Evolutionary conservation across 768 basidiomycete genomes (phyloP).

Genomic region (Macrocybe gigantea): DNA sequence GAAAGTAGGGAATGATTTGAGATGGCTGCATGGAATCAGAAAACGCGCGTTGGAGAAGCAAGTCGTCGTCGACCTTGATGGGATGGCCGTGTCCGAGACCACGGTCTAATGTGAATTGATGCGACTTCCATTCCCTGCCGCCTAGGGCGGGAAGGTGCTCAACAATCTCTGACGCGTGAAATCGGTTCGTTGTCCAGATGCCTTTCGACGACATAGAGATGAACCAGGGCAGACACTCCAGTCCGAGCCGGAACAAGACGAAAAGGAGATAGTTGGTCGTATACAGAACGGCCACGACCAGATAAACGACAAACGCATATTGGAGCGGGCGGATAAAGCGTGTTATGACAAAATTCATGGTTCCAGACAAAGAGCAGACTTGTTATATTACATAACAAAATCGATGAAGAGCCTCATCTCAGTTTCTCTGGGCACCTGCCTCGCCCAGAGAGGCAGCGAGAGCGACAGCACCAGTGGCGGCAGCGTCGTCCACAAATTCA

Average conservation of each 20-base stretch:
- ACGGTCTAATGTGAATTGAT: slow-evolving; percentile 24
- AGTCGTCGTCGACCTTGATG: slow-evolving; percentile 35
- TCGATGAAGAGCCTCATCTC: neutral
- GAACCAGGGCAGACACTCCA: no score
- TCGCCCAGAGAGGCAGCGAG: slow-evolving; percentile 30
- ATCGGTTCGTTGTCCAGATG: slow-evolving; percentile 12
- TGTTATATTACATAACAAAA: neutral
- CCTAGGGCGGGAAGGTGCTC: slow-evolving; percentile 8
- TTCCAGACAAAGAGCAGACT: no score
- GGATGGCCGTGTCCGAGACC: slow-evolving; percentile 26
- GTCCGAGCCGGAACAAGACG: slow-evolving; percentile 21
- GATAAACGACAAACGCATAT: slow-evolving; percentile 26
- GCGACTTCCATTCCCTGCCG: slow-evolving; percentile 26
- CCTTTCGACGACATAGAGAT: slow-evolving; percentile 16
- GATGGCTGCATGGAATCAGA: slow-evolving; percentile 65
- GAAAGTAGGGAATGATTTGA: slow-evolving; percentile 78
- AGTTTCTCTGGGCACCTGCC: neutral
- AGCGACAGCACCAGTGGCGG: slow-evolving; percentile 56
- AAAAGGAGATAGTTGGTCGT: slow-evolving; percentile 35
- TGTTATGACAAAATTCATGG: neutral
- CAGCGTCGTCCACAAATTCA: slow-evolving; percentile 65
- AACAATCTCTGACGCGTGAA: neutral
- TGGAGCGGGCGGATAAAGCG: slow-evolving; percentile 18
- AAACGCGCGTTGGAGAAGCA: slow-evolving; percentile 67
- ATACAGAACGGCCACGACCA: slow-evolving; percentile 34